phyloP scores from a whole-genome alignment of 768 basidiomycete genomes.

The Suillus subaureus region DNA sequence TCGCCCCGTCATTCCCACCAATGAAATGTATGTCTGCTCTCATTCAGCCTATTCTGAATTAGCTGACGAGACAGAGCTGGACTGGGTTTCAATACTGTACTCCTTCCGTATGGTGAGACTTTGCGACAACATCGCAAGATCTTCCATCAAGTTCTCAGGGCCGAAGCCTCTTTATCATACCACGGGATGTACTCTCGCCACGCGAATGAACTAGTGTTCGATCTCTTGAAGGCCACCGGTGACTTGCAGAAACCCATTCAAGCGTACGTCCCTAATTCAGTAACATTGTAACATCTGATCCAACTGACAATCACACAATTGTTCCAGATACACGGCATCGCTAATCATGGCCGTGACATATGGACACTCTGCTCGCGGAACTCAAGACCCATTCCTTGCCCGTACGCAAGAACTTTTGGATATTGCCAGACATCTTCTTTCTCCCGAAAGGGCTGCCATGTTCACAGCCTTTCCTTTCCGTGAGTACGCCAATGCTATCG shows the following conservation, averaged over 20 bases:
- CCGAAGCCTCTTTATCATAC: slow-evolving; percentile 18
- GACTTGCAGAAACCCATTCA: slow-evolving; percentile 14
- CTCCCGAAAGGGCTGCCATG: slow-evolving; percentile 6
- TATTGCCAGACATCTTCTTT: slow-evolving; percentile 10
- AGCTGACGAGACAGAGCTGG: slow-evolving; percentile 20
- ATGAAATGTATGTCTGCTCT: neutral
- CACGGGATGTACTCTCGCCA: slow-evolving; percentile 12
- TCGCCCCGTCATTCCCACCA: slow-evolving; percentile 2
- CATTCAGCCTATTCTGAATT: too few relatives aligned
- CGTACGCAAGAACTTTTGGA: slow-evolving; percentile 26
- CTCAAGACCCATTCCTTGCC: slow-evolving; percentile 19
- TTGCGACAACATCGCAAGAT: slow-evolving; percentile 23
- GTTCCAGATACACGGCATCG: slow-evolving; percentile 29
- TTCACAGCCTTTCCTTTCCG: slow-evolving; percentile 12
- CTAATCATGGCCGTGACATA: slow-evolving; percentile 30
- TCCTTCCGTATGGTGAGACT: slow-evolving; percentile 22
- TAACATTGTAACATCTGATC: too few relatives aligned
- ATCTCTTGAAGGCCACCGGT: slow-evolving; percentile 18
- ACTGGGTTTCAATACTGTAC: slow-evolving; percentile 25
- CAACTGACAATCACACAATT: neutral
- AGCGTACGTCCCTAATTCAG: slow-evolving; percentile 16
- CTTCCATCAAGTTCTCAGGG: slow-evolving; percentile 17
- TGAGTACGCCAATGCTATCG: neutral
- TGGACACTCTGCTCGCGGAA: slow-evolving; percentile 18
- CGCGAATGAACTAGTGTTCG: slow-evolving; percentile 11